These are phyloP conservation scores for Fraxinus velutina DNA, from an alignment of 305 asterid species.

Conservation along the genomic window DNA sequence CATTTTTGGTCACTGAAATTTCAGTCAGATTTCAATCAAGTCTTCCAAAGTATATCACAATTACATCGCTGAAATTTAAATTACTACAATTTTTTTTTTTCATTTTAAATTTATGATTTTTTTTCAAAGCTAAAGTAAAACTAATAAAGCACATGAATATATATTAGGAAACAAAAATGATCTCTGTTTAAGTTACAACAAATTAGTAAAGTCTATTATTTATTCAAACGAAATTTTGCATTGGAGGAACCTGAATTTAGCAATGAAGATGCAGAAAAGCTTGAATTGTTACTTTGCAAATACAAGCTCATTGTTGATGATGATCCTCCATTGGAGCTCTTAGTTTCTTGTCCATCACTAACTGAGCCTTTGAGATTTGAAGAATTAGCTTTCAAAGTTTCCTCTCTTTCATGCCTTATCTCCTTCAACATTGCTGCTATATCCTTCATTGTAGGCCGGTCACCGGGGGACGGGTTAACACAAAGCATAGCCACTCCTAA, in stretches of 20 bases:
- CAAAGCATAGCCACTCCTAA: conserved; percentile 79
- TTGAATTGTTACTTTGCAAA: conserved; percentile 54
- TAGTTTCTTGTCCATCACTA: conserved; percentile 24
- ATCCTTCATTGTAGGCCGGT: conserved; percentile 80
- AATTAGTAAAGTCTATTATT: conserved; percentile 25
- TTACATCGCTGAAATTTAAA: neutral
- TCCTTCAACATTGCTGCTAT: conserved; percentile 74
- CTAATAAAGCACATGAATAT: neutral
- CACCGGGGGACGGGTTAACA: conserved; percentile 58
- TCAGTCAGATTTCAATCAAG: neutral
- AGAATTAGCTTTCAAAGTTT: conserved; percentile 38
- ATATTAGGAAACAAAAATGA: neutral
- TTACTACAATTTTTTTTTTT: neutral
- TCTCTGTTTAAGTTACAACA: conserved; percentile 10
- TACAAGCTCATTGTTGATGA: conserved; percentile 48
- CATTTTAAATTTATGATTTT: neutral
- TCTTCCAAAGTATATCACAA: neutral
- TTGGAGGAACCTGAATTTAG: conserved; percentile 48
- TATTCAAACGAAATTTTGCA: conserved; percentile 39
- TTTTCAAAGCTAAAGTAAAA: neutral
- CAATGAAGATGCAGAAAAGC: conserved; percentile 71
- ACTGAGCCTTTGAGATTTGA: conserved; percentile 36
- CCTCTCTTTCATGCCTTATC: conserved; percentile 69
- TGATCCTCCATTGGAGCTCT: conserved; percentile 38
- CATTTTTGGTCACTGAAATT: neutral